Evolutionary conservation across 495 filamentous ascomycete genomes (phyloP), one percentile per base, ranked within the genome.

Genomic region (Viridothelium virens): DNA sequence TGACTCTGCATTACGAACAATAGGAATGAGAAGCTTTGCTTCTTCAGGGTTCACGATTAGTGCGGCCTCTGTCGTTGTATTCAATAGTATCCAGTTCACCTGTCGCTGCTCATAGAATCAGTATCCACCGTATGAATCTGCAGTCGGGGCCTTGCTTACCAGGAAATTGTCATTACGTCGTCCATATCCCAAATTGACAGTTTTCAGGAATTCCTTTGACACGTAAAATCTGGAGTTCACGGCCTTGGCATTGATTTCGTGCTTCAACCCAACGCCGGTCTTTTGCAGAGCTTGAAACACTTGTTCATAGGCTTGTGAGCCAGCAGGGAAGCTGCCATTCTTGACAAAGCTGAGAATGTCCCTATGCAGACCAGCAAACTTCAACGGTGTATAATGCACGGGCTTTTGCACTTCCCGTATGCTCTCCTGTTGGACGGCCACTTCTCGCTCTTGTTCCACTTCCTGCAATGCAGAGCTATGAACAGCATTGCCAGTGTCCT

Each of bases 11-110:
- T 38, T 34, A 34, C 75, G 79, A 44, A 85, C 56, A 0, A 77
- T 50, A 2, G 77, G 74, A 31, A 87, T 76, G 0, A 85, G 33
- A 0, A 53, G 16, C 65, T 86, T 80, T 0, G 80, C 85, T 68
- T 87, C 85, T 61, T 86, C 81, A 3, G 82, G 80, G 38, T 79
- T 83, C 1, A 87, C 66, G 3, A 86, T 72, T 0, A 87, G 59
- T 0, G 78, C 84, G 0, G 74, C 79, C 11, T 77, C 66, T 0
- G 69, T 72, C 1, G 37, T 1, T 2, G 46, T 16, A 65, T 74
- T 79, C 73, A 74, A 80, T 0, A 85, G 70, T n/a, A 84, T 69
- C 81, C 80, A 85, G 16, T 82, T 76, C 2, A 83, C 79, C 0
- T 75, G 76, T 2, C 83, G 79, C 77, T 79, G 64, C 63, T 37